These are phyloP conservation scores for Antrodiella citrinella DNA, from an alignment of 768 basidiomycete species.

Conservation along the genomic window DNA sequence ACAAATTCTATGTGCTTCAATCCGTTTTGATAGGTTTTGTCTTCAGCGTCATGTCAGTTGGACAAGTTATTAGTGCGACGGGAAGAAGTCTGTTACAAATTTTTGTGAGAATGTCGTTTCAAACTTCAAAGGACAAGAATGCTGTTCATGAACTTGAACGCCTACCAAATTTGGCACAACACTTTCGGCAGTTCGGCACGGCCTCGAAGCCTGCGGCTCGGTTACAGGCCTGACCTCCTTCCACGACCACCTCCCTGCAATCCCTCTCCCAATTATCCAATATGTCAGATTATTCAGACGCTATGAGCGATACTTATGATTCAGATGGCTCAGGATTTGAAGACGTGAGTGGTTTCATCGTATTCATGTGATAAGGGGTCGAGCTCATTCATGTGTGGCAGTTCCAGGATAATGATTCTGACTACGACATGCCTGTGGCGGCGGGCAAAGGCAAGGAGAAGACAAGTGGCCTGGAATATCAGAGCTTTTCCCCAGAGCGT, in stretches of 20 bases:
- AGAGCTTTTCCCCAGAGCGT: conserved; percentile 15
- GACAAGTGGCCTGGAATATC: conserved; percentile 12
- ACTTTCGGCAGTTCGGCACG: no score
- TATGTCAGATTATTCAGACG: conserved; percentile 24
- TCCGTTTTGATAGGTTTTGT: no score
- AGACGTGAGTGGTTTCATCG: conserved; percentile 15
- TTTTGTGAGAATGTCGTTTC: no score
- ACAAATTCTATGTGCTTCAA: no score
- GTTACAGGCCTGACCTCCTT: no score
- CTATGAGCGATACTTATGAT: conserved; percentile 17
- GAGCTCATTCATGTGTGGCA: neutral
- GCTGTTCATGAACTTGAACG: no score
- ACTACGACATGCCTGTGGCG: conserved; percentile 12
- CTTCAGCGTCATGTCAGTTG: no score
- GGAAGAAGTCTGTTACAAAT: no score
- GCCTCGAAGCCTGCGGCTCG: no score
- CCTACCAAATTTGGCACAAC: no score
- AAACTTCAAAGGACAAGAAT: no score
- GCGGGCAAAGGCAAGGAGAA: conserved; percentile 20
- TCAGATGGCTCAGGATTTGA: conserved; percentile 14
- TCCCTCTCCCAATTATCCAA: neutral
- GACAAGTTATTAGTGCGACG: no score
- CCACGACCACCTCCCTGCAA: neutral
- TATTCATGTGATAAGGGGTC: neutral
- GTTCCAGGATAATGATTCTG: conserved; percentile 17